Evolutionary conservation across 768 basidiomycete genomes (phyloP).

Genomic region (Saitozyma podzolica): DNA sequence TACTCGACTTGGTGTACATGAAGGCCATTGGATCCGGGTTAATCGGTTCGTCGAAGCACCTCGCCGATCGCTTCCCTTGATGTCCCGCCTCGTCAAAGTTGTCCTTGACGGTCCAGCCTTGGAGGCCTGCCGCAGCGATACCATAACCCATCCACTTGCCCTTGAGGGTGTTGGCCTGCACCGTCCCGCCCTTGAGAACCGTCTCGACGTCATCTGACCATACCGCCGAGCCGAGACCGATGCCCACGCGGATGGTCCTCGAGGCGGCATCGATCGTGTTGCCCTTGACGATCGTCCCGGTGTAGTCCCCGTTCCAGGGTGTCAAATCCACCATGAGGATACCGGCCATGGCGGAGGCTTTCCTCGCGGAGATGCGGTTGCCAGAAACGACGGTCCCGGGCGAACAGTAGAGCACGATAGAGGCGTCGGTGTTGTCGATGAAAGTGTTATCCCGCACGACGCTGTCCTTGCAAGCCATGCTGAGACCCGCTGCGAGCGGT

Average conservation of each 20-base stretch:
- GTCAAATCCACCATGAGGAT: conserved; percentile 54
- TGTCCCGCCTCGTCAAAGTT: conserved; percentile 52
- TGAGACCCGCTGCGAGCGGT: conserved; percentile 55
- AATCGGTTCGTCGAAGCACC: conserved; percentile 49
- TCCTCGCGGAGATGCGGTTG: conserved; percentile 53
- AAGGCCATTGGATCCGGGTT: conserved; percentile 50
- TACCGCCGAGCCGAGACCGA: conserved; percentile 54
- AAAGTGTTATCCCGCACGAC: conserved; percentile 52
- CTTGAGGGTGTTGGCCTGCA: conserved; percentile 51
- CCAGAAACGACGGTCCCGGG: conserved; percentile 52
- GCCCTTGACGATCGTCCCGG: conserved; percentile 48
- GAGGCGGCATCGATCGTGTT: conserved; percentile 53
- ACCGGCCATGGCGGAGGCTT: conserved; percentile 53
- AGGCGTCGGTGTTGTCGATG: conserved; percentile 54
- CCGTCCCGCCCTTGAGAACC: conserved; percentile 50
- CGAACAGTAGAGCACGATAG: conserved; percentile 54
- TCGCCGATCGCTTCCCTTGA: conserved; percentile 38
- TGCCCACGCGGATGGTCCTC: conserved; percentile 54
- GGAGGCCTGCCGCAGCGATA: conserved; percentile 53
- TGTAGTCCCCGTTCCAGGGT: conserved; percentile 55
- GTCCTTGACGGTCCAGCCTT: conserved; percentile 52
- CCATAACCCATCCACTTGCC: conserved; percentile 56
- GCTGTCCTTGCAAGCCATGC: conserved; percentile 53
- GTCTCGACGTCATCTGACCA: conserved; percentile 54
- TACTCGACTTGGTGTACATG: conserved; percentile 32